Evolutionary conservation across 2,329 filamentous ascomycete species (phyloP).

Genomic region (Anthostomella pinea): DNA sequence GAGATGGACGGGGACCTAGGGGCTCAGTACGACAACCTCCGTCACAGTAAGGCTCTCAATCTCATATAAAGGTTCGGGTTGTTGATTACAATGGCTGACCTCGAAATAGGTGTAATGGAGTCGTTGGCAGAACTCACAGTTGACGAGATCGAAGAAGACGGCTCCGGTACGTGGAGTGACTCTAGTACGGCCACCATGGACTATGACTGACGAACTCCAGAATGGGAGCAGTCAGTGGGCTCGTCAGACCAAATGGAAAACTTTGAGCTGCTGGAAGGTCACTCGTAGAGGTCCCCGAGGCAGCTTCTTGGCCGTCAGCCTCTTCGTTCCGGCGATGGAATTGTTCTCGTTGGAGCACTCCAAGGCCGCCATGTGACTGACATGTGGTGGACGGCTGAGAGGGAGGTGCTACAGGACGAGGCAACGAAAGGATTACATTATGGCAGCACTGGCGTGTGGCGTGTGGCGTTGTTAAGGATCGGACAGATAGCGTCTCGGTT

Average conservation of each 20-base stretch:
- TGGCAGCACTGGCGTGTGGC: conserved; percentile 20
- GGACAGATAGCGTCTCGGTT: too few relatives aligned
- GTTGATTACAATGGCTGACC: conserved; percentile 16
- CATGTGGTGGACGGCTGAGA: too few relatives aligned
- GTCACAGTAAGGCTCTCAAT: conserved; percentile 33
- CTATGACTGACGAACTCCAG: conserved; percentile 40
- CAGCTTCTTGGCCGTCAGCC: too few relatives aligned
- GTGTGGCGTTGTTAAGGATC: too few relatives aligned
- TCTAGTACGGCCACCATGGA: conserved; percentile 35
- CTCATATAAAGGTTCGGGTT: background rate
- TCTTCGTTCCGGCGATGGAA: too few relatives aligned
- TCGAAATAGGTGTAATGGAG: conserved; percentile 39
- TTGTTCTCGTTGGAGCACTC: too few relatives aligned
- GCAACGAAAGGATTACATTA: conserved; percentile 7
- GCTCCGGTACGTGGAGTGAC: conserved; percentile 53
- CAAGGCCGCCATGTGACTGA: too few relatives aligned
- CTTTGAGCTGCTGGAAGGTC: conserved; percentile 40
- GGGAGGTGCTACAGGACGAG: too few relatives aligned
- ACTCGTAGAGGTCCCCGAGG: conserved; percentile 15
- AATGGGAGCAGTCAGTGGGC: conserved; percentile 54
- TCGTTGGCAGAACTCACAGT: conserved; percentile 53
- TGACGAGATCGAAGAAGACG: conserved; percentile 57
- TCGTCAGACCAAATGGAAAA: conserved; percentile 56
- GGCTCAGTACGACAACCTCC: conserved; percentile 33
- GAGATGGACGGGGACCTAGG: conserved; percentile 33